Conservation (phyloP, 257 asterid genomes). For the Petunia axillaris region DNA sequence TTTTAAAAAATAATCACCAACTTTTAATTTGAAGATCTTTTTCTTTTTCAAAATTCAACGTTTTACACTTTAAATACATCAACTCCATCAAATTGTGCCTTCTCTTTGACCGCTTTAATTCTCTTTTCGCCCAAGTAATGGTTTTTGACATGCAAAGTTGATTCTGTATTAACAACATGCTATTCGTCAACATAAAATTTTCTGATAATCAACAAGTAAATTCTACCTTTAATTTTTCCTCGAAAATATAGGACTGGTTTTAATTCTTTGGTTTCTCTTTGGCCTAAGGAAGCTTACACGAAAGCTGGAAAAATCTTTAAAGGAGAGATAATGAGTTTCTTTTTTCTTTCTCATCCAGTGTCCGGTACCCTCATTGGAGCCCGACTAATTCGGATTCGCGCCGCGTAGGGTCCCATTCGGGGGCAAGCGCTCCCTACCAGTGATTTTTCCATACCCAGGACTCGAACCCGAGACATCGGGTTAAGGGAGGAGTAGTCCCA, state of each 20-base stretch:
- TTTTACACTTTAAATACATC: slow-evolving; percentile 22
- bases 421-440: no score
- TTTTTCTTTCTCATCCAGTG: no score
- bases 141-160: no score
- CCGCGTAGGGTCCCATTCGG: no score
- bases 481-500: no score
- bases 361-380: no score
- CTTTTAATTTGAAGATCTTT: neutral
- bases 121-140: neutral
- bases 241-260: neutral
- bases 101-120: neutral
- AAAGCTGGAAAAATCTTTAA: neutral
- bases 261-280: neutral
- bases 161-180: no score
- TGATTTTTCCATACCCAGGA: no score
- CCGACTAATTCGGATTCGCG: no score
- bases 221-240: neutral
- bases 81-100: neutral
- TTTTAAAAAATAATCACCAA: neutral
- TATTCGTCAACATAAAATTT: no score
- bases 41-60: slow-evolving; percentile 23
- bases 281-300: neutral
- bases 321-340: neutral
- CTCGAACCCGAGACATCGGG: no score
- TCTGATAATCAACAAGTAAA: neutral